A percentile compares a stretch with the other conserved stretches of the same genome.
Evolutionary conservation across 2,329 filamentous ascomycete genomes (phyloP).

Genomic region (Aspergillus sp.): DNA sequence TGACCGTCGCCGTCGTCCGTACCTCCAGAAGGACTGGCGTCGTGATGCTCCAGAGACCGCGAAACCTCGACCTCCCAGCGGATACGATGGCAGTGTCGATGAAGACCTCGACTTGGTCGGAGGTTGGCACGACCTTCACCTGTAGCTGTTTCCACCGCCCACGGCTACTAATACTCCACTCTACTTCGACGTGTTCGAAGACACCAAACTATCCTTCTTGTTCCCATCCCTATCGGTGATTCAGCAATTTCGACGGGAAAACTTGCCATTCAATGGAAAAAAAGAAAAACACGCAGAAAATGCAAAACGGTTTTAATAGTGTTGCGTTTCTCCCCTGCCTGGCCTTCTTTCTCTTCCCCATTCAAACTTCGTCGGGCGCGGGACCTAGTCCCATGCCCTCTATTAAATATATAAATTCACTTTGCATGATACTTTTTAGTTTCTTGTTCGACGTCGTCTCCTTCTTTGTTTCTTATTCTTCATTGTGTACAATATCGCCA

Average conservation of each 20-base stretch:
- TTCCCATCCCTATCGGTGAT: background rate
- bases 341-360: too few species aligned
- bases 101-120: slow-evolving; percentile 91
- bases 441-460: background rate
- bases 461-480: background rate
- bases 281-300: too few species aligned
- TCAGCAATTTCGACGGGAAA: background rate
- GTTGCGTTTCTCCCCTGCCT: too few species aligned
- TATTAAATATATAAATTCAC: background rate
- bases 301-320: too few species aligned
- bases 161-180: background rate
- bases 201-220: too few species aligned
- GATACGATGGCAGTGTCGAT: slow-evolving; percentile 48
- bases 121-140: slow-evolving; percentile 68
- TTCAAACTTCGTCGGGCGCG: too few species aligned
- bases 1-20: slow-evolving; percentile 30
- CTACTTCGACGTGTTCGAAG: slow-evolving; percentile 5
- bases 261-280: too few species aligned
- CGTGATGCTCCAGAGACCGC: slow-evolving; percentile 24
- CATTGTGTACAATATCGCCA: background rate
- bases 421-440: background rate
- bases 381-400: background rate
- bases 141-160: slow-evolving; percentile 33
- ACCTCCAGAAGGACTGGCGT: slow-evolving; percentile 43
- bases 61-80: slow-evolving; percentile 24